phyloP scores from a whole-genome alignment of 2,329 filamentous ascomycete species.

The Meredithiella fracta region DNA sequence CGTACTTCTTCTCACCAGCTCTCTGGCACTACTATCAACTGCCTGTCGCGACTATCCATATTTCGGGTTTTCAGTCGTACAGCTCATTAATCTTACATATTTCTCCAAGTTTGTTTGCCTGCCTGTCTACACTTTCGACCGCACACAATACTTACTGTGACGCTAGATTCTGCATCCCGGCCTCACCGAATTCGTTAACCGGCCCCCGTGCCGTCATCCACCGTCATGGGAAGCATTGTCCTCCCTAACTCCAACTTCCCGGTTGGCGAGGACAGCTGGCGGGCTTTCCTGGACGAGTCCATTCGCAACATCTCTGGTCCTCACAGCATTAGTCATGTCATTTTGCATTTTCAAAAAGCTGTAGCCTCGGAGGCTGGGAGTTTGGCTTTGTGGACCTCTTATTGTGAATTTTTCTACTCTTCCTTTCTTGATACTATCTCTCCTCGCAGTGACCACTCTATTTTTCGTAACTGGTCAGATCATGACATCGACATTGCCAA shows the following conservation, averaged over 20 bases:
- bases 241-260: constrained; percentile 31
- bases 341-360: constrained; percentile 58
- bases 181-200: too few relatives aligned
- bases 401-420: constrained; percentile 62
- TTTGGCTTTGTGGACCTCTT: constrained; percentile 57
- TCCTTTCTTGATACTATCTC: constrained; percentile 32
- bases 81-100: too few relatives aligned
- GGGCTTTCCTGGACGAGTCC: constrained; percentile 61
- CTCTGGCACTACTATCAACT: too few relatives aligned
- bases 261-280: constrained; percentile 61
- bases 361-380: constrained; percentile 57
- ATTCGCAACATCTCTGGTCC: constrained; percentile 41
- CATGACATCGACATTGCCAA: constrained; percentile 54
- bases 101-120: too few relatives aligned
- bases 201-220: too few relatives aligned
- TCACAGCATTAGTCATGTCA: constrained; percentile 34
- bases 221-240: background rate
- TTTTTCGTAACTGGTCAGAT: constrained; percentile 31
- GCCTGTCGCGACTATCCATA: too few relatives aligned
- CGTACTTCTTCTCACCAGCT: too few relatives aligned
- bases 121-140: too few relatives aligned
- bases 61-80: too few relatives aligned
- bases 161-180: too few relatives aligned
- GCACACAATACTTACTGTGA: too few relatives aligned
- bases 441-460: constrained; percentile 8